These are phyloP conservation scores for Candida loeiensis DNA, from an alignment of 805 yeast genomes.

Conservation along the genomic window DNA sequence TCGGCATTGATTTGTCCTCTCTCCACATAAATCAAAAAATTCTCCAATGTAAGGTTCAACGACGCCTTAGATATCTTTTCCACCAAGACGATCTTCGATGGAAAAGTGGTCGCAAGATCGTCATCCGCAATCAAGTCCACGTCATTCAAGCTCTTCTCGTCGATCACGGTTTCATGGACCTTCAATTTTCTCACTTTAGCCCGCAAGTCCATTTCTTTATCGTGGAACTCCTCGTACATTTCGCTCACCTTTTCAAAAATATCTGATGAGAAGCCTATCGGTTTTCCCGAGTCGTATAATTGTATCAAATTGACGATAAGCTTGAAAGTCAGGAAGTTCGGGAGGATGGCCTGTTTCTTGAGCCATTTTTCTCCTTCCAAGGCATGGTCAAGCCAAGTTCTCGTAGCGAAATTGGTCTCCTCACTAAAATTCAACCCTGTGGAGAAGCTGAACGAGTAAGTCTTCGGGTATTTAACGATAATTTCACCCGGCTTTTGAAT, in stretches of 20 bases:
- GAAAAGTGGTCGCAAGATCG: constrained; percentile 47
- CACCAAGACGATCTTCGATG: constrained; percentile 48
- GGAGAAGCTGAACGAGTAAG: constrained; percentile 49
- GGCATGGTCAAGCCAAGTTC: constrained; percentile 51
- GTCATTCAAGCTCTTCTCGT: constrained; percentile 27
- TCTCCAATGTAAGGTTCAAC: constrained; percentile 29
- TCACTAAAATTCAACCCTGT: constrained; percentile 58
- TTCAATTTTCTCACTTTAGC: constrained; percentile 28
- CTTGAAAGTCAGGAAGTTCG: constrained; percentile 50
- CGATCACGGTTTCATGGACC: constrained; percentile 30
- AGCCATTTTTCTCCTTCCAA: constrained; percentile 52
- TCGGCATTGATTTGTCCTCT: background rate
- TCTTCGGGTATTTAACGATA: constrained; percentile 53
- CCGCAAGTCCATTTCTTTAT: constrained; percentile 45
- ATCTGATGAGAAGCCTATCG: constrained; percentile 30
- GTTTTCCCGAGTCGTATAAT: constrained; percentile 32
- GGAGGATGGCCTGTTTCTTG: constrained; percentile 43
- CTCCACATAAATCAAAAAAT: constrained; percentile 25
- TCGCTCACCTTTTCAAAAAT: constrained; percentile 32
- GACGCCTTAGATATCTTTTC: constrained; percentile 26
- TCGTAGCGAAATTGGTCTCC: constrained; percentile 53
- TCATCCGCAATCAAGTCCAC: constrained; percentile 52
- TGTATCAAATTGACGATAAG: constrained; percentile 47
- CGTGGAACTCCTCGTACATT: constrained; percentile 31
- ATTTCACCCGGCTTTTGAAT: constrained; percentile 63